A percentile compares a stretch with the other conserved stretches of the same genome.
Evolutionary conservation across 345 rosid genomes (phyloP).

Genomic region (Gossypium mustelinum): DNA sequence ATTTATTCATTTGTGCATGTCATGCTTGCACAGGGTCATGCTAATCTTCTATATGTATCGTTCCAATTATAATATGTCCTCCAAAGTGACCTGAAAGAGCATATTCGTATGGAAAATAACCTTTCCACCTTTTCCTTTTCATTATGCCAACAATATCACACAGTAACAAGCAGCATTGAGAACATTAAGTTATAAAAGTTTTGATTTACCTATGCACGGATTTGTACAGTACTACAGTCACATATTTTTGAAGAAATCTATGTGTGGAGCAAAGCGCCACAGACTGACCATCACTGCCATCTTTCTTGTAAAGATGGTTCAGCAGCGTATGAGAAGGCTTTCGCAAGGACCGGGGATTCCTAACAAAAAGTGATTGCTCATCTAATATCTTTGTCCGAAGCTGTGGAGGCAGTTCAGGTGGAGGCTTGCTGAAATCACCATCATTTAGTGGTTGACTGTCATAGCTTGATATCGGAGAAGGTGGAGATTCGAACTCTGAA

Average conservation of each 20-base stretch:
- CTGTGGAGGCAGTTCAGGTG: constrained; percentile 59
- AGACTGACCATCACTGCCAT: constrained; percentile 22
- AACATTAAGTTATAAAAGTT: constrained; percentile 7
- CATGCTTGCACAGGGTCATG: too few species aligned
- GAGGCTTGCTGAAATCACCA: constrained; percentile 46
- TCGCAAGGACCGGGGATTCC: constrained; percentile 16
- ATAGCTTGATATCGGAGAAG: constrained; percentile 60
- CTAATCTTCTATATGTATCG: too few species aligned
- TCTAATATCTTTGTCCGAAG: constrained; percentile 30
- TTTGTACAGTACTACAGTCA: constrained; percentile 44
- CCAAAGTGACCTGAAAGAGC: background rate
- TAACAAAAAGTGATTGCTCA: constrained; percentile 13
- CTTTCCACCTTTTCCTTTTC: constrained; percentile 13
- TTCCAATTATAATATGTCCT: too few species aligned
- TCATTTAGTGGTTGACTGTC: constrained; percentile 28
- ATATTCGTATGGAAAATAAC: constrained; percentile 11
- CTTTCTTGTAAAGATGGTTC: constrained; percentile 45
- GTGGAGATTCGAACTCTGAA: constrained; percentile 45
- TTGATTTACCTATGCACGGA: constrained; percentile 27
- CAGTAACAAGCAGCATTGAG: background rate
- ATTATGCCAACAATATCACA: constrained; percentile 9
- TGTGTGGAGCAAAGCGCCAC: constrained; percentile 40
- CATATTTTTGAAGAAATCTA: constrained; percentile 47
- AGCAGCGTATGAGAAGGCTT: constrained; percentile 35
- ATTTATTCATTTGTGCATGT: too few species aligned